Conservation (phyloP, 257 asterid genomes). For the Przewalskia tangutica region DNA sequence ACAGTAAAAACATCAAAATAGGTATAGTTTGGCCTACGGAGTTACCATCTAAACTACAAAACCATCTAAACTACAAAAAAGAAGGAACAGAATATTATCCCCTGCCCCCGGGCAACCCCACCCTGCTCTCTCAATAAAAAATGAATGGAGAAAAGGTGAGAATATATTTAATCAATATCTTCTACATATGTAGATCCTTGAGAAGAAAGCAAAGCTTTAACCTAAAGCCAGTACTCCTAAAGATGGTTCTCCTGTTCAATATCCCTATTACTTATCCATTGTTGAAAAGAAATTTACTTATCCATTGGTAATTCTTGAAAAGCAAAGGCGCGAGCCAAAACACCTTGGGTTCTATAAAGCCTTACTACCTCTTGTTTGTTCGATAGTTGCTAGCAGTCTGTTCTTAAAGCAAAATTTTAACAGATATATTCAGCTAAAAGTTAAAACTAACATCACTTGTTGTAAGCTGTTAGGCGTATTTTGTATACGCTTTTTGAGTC, state of each 20-base stretch:
- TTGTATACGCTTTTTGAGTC: too few species aligned
- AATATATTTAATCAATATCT: neutral
- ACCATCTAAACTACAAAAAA: neutral
- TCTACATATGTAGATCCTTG: neutral
- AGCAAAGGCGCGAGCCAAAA: neutral
- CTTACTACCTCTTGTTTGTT: neutral
- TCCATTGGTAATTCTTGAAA: neutral
- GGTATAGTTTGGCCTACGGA: neutral
- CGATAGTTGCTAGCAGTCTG: neutral
- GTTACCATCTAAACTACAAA: neutral
- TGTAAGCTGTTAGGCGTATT: too few species aligned
- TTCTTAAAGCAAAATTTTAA: neutral
- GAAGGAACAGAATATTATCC: neutral
- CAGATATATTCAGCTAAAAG: neutral
- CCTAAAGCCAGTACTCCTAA: neutral
- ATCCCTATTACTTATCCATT: neutral
- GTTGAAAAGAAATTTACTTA: neutral
- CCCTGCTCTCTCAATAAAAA: neutral
- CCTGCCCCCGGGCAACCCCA: neutral
- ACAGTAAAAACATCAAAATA: constrained; percentile 8
- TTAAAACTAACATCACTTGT: neutral
- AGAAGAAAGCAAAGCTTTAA: neutral
- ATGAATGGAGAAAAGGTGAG: neutral
- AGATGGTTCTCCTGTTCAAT: neutral
- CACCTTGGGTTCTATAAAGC: neutral